phyloP scores from a whole-genome alignment of 139 green algal genomes.

The Yamagishiella unicocca region DNA sequence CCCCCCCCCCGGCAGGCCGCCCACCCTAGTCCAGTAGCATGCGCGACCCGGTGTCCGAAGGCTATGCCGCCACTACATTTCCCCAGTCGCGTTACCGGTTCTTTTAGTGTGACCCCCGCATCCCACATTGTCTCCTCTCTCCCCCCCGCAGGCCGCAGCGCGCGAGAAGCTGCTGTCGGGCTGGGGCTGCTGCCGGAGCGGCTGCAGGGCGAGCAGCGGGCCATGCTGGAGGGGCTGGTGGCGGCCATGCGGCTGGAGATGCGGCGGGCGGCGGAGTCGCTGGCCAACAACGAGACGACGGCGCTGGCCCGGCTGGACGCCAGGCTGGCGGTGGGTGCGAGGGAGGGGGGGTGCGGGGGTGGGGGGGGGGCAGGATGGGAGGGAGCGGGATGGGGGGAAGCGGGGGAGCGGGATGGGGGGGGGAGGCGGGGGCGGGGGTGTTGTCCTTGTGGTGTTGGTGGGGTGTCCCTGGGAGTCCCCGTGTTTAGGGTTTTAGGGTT shows the following conservation, averaged over 20 bases:
- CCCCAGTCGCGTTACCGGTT: no score
- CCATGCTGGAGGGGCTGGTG: constrained; percentile 45
- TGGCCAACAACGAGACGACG: constrained; percentile 53
- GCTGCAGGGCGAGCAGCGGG: constrained; percentile 46
- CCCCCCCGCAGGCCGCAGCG: constrained; percentile 52
- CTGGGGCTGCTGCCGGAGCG: constrained; percentile 52
- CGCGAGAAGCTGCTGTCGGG: constrained; percentile 53
- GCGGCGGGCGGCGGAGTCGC: constrained; percentile 38
- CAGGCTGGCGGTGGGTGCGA: constrained; percentile 58
- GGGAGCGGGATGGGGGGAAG: not conserved
- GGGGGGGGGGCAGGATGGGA: not conserved
- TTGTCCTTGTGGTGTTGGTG: no score
- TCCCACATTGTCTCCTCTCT: no score
- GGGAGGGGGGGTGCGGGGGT: not conserved
- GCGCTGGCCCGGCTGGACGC: constrained; percentile 60
- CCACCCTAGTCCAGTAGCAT: no score
- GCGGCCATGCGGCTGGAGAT: constrained; percentile 54
- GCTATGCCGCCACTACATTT: no score
- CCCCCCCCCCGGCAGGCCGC: no score
- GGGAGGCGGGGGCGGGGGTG: no score
- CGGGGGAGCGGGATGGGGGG: not conserved
- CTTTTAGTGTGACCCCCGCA: no score
- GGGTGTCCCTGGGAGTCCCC: no score
- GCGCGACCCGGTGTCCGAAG: no score
- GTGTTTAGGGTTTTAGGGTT: no score